phyloP scores from a whole-genome alignment of 73 alveolate species.

The Chromera velia region DNA sequence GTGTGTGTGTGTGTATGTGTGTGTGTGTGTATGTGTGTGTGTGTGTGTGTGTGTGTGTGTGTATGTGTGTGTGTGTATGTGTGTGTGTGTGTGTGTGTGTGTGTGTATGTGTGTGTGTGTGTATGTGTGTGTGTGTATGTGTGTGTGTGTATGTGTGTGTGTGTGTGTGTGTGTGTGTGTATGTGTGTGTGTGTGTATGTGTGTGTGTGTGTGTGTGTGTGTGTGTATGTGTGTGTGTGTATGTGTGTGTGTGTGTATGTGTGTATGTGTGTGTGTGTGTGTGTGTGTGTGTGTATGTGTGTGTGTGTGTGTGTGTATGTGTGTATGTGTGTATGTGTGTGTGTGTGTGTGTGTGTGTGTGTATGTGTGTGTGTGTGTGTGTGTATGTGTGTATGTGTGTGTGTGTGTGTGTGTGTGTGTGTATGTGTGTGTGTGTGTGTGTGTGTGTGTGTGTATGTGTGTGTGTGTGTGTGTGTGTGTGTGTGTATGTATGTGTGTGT shows the following conservation, averaged over 20 bases:
- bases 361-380: neutral
- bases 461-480: conserved; percentile 1
- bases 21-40: neutral
- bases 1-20: neutral
- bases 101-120: neutral
- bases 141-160: neutral
- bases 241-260: neutral
- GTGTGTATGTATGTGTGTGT: neutral
- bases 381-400: neutral
- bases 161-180: neutral
- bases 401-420: conserved; percentile 1
- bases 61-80: neutral
- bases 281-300: neutral
- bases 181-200: neutral
- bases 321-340: neutral
- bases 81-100: neutral
- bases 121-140: neutral
- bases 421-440: neutral
- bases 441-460: neutral
- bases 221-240: neutral
- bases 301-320: neutral
- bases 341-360: conserved; percentile 1
- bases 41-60: neutral
- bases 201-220: neutral
- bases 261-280: neutral